Evolutionary conservation across 257 asterid species (phyloP).

Genomic region (Anisodus acutangulus): DNA sequence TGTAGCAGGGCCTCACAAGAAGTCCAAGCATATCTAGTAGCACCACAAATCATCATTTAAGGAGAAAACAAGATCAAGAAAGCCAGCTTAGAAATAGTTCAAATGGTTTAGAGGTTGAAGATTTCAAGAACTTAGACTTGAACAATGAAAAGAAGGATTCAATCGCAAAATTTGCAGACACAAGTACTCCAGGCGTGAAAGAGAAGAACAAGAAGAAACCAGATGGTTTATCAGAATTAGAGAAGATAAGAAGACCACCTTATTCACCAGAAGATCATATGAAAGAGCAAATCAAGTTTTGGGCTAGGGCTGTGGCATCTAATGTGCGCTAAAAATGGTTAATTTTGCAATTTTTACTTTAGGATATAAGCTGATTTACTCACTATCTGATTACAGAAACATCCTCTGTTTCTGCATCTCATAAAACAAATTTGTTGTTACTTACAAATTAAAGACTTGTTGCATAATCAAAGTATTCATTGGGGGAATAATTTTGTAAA

Average conservation of each 20-base stretch:
- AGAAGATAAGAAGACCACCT: constrained; percentile 33
- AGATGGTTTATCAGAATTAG: constrained; percentile 31
- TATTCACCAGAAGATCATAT: constrained; percentile 57
- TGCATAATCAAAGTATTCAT: constrained; percentile 13
- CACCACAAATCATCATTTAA: constrained; percentile 42
- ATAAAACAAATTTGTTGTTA: background rate
- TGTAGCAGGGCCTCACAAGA: constrained; percentile 44
- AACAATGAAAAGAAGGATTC: constrained; percentile 39
- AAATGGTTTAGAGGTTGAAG: constrained; percentile 43
- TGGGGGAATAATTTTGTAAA: constrained; percentile 16
- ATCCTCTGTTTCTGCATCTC: constrained; percentile 14
- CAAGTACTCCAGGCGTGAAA: constrained; percentile 30
- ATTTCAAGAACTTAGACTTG: constrained; percentile 51
- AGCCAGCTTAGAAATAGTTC: constrained; percentile 40
- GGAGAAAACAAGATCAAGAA: constrained; percentile 47
- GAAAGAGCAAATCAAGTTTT: constrained; percentile 86
- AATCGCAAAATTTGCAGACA: constrained; percentile 19
- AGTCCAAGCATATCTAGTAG: constrained; percentile 47
- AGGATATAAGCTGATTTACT: background rate
- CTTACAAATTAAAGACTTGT: background rate
- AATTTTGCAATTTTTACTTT: constrained; percentile 11
- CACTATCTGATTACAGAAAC: constrained; percentile 18
- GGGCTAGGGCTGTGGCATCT: constrained; percentile 98
- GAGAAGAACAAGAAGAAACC: constrained; percentile 35
- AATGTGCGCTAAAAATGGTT: constrained; percentile 82